phyloP scores from a whole-genome alignment of 2,329 filamentous ascomycete genomes.

The Aspergillus sp. region DNA sequence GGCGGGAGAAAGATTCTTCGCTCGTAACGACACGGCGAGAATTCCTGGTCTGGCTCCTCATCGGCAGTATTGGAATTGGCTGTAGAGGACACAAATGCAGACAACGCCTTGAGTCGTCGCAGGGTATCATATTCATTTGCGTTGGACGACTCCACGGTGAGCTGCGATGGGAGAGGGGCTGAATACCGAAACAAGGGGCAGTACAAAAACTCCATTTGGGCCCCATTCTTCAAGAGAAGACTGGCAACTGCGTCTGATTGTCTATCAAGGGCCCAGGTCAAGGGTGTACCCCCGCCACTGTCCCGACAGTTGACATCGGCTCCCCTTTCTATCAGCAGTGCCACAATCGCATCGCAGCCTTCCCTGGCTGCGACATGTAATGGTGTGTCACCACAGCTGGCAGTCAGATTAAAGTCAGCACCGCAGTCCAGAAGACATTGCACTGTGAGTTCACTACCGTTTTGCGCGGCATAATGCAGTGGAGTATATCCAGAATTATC shows the following conservation, averaged over 20 bases:
- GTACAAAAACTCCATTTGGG: not conserved
- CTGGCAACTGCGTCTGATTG: not conserved
- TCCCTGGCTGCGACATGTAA: not conserved
- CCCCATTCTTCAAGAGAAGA: not conserved
- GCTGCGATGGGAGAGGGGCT: not conserved
- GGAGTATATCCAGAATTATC: not conserved
- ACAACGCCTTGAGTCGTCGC: too few relatives aligned
- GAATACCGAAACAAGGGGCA: not conserved
- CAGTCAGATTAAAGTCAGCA: not conserved
- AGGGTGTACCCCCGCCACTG: not conserved
- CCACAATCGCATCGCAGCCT: not conserved
- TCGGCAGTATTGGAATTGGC: too few relatives aligned
- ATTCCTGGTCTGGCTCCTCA: too few relatives aligned
- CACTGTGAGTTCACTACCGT: not conserved
- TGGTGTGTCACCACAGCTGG: not conserved
- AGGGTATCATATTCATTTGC: too few relatives aligned
- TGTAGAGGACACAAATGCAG: too few relatives aligned
- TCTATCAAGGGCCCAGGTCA: not conserved
- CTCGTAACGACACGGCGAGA: too few relatives aligned
- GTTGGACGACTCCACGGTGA: not conserved
- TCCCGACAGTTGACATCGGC: not conserved
- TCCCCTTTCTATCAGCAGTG: not conserved
- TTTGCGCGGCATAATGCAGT: not conserved
- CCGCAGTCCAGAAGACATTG: not conserved
- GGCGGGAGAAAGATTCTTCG: too few relatives aligned